Conservation (phyloP, 441 rosid species). For the Euphorbia celastroides region DNA sequence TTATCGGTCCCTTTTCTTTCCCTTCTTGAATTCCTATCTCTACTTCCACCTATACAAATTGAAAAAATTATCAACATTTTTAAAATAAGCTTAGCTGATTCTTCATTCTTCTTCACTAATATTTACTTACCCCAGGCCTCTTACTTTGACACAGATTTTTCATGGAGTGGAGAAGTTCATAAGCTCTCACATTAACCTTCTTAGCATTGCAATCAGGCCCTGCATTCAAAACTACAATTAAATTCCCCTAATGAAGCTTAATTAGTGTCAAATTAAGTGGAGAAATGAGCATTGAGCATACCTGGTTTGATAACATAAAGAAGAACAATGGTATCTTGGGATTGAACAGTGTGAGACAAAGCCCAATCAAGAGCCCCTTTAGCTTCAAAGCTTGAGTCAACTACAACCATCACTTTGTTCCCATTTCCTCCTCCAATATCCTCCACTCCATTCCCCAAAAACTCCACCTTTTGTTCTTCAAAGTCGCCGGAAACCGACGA, state of each 20-base stretch:
- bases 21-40: slow-evolving; percentile 55
- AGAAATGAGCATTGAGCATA: background rate
- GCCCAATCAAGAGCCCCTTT: slow-evolving; percentile 87
- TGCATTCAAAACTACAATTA: slow-evolving; percentile 11
- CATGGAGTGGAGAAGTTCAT: slow-evolving; percentile 54
- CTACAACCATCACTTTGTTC: slow-evolving; percentile 81
- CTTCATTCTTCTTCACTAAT: too few species aligned
- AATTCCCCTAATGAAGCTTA: background rate
- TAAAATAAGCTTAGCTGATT: background rate
- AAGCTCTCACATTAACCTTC: slow-evolving; percentile 41
- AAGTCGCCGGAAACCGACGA: slow-evolving; percentile 21
- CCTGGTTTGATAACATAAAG: slow-evolving; percentile 46
- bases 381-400: slow-evolving; percentile 65
- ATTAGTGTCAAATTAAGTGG: background rate
- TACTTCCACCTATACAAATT: slow-evolving; percentile 44
- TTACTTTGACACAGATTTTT: slow-evolving; percentile 54
- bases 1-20: slow-evolving; percentile 58
- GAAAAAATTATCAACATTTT: background rate
- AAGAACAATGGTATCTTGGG: slow-evolving; percentile 57
- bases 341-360: slow-evolving; percentile 61
- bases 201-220: slow-evolving; percentile 33
- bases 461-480: slow-evolving; percentile 44
- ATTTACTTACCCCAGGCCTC: slow-evolving; percentile 61
- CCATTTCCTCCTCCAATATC: slow-evolving; percentile 21
- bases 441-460: slow-evolving; percentile 24